phyloP scores from a whole-genome alignment of 768 basidiomycete species.

The Boletus edulis region DNA sequence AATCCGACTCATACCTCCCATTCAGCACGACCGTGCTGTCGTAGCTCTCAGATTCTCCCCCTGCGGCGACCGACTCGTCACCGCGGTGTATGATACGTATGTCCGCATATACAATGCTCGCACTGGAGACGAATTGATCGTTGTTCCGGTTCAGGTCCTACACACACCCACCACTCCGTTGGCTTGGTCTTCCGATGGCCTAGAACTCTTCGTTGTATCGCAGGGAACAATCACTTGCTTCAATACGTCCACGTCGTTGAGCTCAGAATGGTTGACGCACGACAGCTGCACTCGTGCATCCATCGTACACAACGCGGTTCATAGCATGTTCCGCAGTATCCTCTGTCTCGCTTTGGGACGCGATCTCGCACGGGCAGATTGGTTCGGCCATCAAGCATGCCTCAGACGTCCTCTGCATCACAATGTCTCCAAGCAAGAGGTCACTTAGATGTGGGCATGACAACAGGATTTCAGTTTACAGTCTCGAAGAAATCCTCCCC shows the following conservation, averaged over 20 bases:
- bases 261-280: background rate
- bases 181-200: background rate
- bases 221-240: background rate
- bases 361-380: background rate
- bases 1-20: background rate
- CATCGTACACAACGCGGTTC: background rate
- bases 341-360: background rate
- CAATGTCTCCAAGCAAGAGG: background rate
- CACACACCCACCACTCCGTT: background rate
- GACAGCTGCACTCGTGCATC: background rate
- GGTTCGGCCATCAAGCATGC: background rate
- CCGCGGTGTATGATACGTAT: background rate
- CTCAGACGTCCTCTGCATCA: background rate
- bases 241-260: background rate
- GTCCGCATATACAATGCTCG: background rate
- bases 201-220: background rate
- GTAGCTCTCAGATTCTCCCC: background rate
- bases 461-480: background rate
- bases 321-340: background rate
- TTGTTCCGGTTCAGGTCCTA: background rate
- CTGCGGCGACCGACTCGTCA: background rate
- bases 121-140: background rate
- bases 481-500: background rate
- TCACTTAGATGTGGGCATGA: background rate
- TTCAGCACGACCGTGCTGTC: background rate